Conservation (phyloP, 2,329 filamentous ascomycete species). For the Cercospora nicotianae region DNA sequence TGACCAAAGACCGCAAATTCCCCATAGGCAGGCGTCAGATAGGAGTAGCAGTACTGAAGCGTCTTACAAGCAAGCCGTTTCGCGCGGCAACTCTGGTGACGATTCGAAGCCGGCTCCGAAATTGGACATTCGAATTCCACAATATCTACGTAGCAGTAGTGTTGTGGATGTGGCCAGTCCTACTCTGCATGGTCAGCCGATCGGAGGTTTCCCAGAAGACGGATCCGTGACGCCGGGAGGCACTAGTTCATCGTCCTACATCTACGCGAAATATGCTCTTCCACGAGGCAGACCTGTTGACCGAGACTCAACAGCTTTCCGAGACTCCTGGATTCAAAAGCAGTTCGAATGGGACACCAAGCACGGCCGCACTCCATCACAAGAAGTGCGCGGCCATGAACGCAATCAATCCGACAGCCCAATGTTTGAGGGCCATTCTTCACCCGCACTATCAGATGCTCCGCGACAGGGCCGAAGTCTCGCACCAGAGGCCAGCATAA, state of each 20-base stretch:
- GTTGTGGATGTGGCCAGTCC: slow-evolving; percentile 19
- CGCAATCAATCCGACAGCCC: slow-evolving; percentile 25
- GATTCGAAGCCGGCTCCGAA: slow-evolving; percentile 19
- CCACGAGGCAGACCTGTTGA: slow-evolving; percentile 80
- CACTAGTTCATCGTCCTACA: slow-evolving; percentile 64
- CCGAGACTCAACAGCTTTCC: slow-evolving; percentile 62
- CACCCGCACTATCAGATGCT: slow-evolving; percentile 19
- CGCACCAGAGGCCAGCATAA: slow-evolving; percentile 20
- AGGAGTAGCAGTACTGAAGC: slow-evolving; percentile 32
- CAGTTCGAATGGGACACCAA: slow-evolving; percentile 63
- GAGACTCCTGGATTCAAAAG: slow-evolving; percentile 48
- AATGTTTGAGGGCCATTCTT: slow-evolving; percentile 10
- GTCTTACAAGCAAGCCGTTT: slow-evolving; percentile 28
- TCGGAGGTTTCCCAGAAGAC: background rate
- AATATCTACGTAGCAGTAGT: background rate
- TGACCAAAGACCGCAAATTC: slow-evolving; percentile 28
- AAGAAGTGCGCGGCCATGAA: slow-evolving; percentile 20
- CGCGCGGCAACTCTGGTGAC: slow-evolving; percentile 44
- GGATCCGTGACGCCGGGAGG: slow-evolving; percentile 18
- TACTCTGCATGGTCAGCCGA: slow-evolving; percentile 12
- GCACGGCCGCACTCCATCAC: slow-evolving; percentile 13
- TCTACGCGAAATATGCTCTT: slow-evolving; percentile 79
- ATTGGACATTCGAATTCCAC: background rate
- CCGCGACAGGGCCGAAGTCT: slow-evolving; percentile 22
- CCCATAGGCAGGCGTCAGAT: slow-evolving; percentile 29